These are phyloP conservation scores for Plasmopara muralis DNA, from an alignment of 352 stramenopile genomes.

Conservation along the genomic window DNA sequence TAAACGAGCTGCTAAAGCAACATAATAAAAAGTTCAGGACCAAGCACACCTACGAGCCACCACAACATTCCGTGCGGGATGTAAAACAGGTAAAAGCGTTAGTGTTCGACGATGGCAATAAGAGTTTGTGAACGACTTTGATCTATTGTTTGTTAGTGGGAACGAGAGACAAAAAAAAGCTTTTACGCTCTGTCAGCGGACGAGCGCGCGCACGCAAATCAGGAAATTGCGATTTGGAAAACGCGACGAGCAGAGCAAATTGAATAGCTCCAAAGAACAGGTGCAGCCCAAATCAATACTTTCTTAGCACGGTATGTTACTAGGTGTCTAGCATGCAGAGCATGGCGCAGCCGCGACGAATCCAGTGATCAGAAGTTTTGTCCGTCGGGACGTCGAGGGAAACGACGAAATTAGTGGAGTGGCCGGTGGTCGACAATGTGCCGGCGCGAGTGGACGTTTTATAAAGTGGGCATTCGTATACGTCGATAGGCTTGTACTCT, in stretches of 20 bases:
- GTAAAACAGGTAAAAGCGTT: conserved; percentile 43
- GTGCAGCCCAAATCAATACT: background rate
- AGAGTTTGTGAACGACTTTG: background rate
- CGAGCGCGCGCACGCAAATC: conserved; percentile 53
- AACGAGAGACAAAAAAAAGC: conserved; percentile 52
- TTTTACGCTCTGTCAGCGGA: conserved; percentile 64
- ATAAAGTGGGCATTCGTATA: conserved; percentile 91
- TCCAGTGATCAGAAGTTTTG: conserved; percentile 86
- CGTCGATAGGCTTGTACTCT: conserved; percentile 61
- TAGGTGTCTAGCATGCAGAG: conserved; percentile 93
- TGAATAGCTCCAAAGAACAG: background rate
- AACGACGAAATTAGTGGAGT: conserved; percentile 93
- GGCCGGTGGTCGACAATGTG: conserved; percentile 89
- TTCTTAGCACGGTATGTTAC: background rate
- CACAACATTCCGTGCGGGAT: conserved; percentile 69
- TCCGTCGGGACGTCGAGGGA: conserved; percentile 79
- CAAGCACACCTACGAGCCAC: conserved; percentile 65
- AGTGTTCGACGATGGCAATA: background rate
- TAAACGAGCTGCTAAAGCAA: conserved; percentile 49
- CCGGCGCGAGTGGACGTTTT: conserved; percentile 89
- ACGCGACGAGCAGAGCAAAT: conserved; percentile 11
- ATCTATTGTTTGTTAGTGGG: conserved; percentile 41
- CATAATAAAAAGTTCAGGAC: conserved; percentile 83
- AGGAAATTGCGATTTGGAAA: conserved; percentile 57
- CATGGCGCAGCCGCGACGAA: conserved; percentile 90